These are phyloP conservation scores for Phaffia rhodozyma DNA, from an alignment of 1,284 basidiomycete species.

Conservation along the genomic window DNA sequence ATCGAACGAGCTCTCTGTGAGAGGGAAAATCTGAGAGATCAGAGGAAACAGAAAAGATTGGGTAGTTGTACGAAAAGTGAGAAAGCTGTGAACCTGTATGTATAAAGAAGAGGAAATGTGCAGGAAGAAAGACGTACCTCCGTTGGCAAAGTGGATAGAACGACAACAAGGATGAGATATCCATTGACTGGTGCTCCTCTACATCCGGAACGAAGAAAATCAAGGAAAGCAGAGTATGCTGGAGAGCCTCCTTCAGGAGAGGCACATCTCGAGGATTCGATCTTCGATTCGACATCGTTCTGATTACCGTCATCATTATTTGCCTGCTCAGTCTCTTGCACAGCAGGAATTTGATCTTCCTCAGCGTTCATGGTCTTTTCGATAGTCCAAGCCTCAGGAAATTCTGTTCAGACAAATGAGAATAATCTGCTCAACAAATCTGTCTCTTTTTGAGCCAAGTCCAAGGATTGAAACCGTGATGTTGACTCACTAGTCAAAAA, in stretches of 20 bases:
- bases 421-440: slow-evolving; percentile 6
- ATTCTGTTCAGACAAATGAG: slow-evolving; percentile 38
- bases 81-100: not conserved
- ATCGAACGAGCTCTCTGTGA: slow-evolving; percentile 17
- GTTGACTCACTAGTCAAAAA: slow-evolving; percentile 53
- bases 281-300: slow-evolving; percentile 18
- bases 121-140: slow-evolving; percentile 36
- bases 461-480: not conserved
- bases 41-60: not conserved
- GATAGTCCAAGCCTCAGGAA: slow-evolving; percentile 50
- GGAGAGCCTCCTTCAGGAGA: slow-evolving; percentile 27
- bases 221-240: slow-evolving; percentile 46
- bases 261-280: slow-evolving; percentile 7
- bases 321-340: slow-evolving; percentile 2
- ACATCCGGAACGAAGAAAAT: slow-evolving; percentile 49
- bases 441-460: not conserved
- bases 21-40: slow-evolving; percentile 27
- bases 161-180: slow-evolving; percentile 62
- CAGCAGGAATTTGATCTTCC: not conserved
- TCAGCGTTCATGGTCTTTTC: slow-evolving; percentile 20
- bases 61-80: not conserved
- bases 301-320: slow-evolving; percentile 19
- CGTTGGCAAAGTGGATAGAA: slow-evolving; percentile 63
- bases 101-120: slow-evolving; percentile 15
- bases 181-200: slow-evolving; percentile 58